Percentiles rank a stretch among this genome's conserved stretches.
Evolutionary conservation across 169 alveolate species (phyloP).

Genomic region (Plasmodium knowlesi): DNA sequence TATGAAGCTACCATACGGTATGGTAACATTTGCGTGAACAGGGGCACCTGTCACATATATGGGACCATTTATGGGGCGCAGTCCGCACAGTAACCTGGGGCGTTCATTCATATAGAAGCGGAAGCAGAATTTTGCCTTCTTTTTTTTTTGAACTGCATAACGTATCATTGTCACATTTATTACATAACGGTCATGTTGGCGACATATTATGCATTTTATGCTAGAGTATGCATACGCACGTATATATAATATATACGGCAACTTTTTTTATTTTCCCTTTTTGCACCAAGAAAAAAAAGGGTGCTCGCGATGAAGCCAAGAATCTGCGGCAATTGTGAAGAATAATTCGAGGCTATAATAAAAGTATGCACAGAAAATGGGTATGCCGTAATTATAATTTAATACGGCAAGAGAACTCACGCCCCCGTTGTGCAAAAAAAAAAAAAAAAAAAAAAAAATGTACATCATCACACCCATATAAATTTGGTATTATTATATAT

Average conservation of each 20-base stretch:
- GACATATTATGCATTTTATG: neutral
- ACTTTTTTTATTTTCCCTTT: neutral
- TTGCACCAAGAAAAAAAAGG: neutral
- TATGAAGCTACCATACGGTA: neutral
- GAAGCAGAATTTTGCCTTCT: neutral
- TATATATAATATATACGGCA: neutral
- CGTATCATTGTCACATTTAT: neutral
- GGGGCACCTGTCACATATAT: neutral
- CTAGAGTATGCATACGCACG: neutral
- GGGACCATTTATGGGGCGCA: neutral
- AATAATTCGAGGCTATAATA: neutral
- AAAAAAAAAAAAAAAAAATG: neutral
- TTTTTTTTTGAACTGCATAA: neutral
- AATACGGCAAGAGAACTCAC: neutral
- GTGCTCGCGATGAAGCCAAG: neutral
- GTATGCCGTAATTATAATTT: neutral
- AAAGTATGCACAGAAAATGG: neutral
- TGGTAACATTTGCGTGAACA: neutral
- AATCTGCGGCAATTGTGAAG: neutral
- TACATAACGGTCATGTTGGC: neutral
- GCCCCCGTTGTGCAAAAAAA: neutral
- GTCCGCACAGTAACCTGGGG: neutral
- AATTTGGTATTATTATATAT: neutral
- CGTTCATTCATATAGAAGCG: neutral
- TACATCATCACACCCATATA: neutral